These are phyloP conservation scores for Geosmithia morbida DNA, from an alignment of 2,329 filamentous ascomycete species.

Conservation along the genomic window DNA sequence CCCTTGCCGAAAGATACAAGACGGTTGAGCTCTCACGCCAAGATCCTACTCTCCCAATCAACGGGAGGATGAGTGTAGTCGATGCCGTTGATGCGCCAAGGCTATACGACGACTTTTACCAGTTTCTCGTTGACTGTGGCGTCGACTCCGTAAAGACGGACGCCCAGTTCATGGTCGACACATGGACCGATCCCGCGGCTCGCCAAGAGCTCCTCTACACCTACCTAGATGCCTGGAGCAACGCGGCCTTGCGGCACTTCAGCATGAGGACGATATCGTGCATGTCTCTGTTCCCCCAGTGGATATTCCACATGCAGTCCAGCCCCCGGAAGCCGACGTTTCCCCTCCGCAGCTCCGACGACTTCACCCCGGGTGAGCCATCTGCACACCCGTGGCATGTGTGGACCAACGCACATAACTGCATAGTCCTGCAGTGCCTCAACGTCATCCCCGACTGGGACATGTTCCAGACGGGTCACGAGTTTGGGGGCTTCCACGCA, in stretches of 20 bases:
- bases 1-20: conserved; percentile 65
- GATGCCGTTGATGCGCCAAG: conserved; percentile 56
- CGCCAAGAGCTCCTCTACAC: conserved; percentile 57
- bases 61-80: conserved; percentile 57
- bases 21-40: conserved; percentile 35
- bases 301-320: conserved; percentile 73
- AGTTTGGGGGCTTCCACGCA: conserved; percentile 72
- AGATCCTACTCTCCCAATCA: conserved; percentile 11
- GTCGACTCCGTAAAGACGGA: conserved; percentile 89
- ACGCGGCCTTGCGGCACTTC: conserved; percentile 66
- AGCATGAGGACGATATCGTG: conserved; percentile 70
- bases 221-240: conserved; percentile 79
- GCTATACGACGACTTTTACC: conserved; percentile 88
- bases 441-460: conserved; percentile 78
- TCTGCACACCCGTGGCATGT: conserved; percentile 87
- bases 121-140: conserved; percentile 58
- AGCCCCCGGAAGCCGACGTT: conserved; percentile 61
- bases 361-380: conserved; percentile 78
- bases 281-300: conserved; percentile 84
- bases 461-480: conserved; percentile 51
- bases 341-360: conserved; percentile 72
- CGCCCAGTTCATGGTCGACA: conserved; percentile 79
- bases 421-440: conserved; percentile 66
- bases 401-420: conserved; percentile 86
- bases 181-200: conserved; percentile 50